Evolutionary conservation across 2,329 filamentous ascomycete genomes (phyloP).

Genomic region (Trichoderma brevicompactum): DNA sequence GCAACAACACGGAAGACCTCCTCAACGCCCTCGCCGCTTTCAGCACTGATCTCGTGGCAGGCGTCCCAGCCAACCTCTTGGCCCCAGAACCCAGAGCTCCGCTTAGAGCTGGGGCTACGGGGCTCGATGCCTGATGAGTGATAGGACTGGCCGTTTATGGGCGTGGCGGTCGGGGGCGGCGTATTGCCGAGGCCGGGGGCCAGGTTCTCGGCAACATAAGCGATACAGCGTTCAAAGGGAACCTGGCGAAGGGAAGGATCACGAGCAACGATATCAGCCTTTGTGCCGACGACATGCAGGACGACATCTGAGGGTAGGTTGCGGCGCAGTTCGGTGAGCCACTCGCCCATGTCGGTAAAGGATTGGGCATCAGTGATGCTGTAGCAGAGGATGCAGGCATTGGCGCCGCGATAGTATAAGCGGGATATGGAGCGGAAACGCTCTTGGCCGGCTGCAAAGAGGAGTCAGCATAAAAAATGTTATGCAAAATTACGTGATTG

Average conservation of each 20-base stretch:
- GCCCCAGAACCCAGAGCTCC: conserved; percentile 81
- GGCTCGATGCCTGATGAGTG: conserved; percentile 50
- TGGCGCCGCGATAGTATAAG: conserved; percentile 94
- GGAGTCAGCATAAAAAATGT: conserved; percentile 4
- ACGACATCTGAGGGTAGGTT: conserved; percentile 80
- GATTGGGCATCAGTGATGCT: conserved; percentile 85
- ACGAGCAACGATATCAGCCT: conserved; percentile 85
- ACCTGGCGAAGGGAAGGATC: conserved; percentile 81
- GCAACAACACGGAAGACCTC: conserved; percentile 83
- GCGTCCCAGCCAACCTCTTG: conserved; percentile 96
- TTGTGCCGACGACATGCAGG: conserved; percentile 93
- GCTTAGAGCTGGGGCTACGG: conserved; percentile 64
- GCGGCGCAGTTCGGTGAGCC: conserved; percentile 81
- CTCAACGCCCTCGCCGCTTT: conserved; percentile 92
- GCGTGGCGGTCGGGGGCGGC: conserved; percentile 66
- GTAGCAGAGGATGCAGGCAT: conserved; percentile 93
- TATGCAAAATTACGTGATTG: conserved; percentile 2
- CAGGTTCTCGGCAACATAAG: conserved; percentile 91
- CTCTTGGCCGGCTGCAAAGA: conserved; percentile 75
- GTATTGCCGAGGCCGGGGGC: conserved; percentile 71
- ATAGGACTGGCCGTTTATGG: conserved; percentile 36
- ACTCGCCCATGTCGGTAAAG: conserved; percentile 90
- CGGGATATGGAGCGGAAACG: conserved; percentile 92
- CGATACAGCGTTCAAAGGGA: conserved; percentile 93
- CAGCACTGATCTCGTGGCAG: conserved; percentile 94